Conservation (phyloP, 2,329 filamentous ascomycete genomes). For the Fusarium chlamydosporum region DNA sequence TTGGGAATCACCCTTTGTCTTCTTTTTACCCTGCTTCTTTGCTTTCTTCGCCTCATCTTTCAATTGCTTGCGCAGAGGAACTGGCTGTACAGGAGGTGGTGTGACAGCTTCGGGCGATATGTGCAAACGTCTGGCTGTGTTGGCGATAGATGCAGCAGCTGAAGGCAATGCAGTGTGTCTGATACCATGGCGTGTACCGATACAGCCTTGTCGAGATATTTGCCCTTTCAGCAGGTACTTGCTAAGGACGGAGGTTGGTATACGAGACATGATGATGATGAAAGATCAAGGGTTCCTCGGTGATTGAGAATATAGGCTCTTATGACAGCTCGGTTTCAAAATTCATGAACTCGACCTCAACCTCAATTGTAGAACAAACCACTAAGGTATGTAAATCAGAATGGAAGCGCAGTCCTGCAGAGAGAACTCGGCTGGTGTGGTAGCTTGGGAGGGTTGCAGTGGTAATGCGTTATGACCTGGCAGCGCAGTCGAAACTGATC, state of each 20-base stretch:
- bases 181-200: conserved; percentile 44
- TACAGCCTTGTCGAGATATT: conserved; percentile 60
- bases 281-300: neutral
- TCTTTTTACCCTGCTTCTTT: conserved; percentile 72
- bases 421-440: conserved; percentile 9
- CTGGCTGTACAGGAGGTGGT: conserved; percentile 42
- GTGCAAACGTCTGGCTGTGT: conserved; percentile 52
- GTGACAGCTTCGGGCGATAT: conserved; percentile 48
- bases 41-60: conserved; percentile 79
- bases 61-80: conserved; percentile 77
- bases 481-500: conserved; percentile 4
- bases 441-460: conserved; percentile 12
- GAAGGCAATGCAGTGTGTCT: conserved; percentile 36
- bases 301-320: neutral
- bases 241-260: conserved; percentile 61
- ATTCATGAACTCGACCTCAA: neutral
- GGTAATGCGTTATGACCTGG: conserved; percentile 18
- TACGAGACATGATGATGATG: conserved; percentile 58
- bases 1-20: conserved; percentile 63
- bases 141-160: conserved; percentile 23
- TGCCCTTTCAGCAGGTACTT: conserved; percentile 65
- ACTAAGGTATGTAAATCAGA: neutral
- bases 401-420: conserved; percentile 9
- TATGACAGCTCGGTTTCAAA: neutral
- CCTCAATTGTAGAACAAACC: neutral